Conservation (phyloP, 2,329 filamentous ascomycete species). For the Fusarium sterilihyphosum region DNA sequence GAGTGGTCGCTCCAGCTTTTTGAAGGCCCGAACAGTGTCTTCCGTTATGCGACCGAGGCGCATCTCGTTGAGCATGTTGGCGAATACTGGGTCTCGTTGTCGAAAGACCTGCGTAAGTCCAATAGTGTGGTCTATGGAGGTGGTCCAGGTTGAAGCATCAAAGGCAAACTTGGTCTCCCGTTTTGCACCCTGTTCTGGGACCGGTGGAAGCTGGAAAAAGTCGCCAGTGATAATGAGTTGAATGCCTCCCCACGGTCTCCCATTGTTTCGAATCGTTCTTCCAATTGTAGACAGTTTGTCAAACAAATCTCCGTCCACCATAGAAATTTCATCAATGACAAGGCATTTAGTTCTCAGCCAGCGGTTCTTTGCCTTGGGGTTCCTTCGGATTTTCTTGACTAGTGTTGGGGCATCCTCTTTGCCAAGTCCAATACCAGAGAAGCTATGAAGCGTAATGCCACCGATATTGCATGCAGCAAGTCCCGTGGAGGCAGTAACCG, state of each 20-base stretch:
- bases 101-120: constrained; percentile 95
- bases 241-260: constrained; percentile 92
- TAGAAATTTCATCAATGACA: constrained; percentile 94
- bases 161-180: constrained; percentile 87
- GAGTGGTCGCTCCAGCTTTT: constrained; percentile 74
- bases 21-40: constrained; percentile 82
- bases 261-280: constrained; percentile 86
- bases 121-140: constrained; percentile 94
- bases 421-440: constrained; percentile 89
- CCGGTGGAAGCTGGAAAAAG: constrained; percentile 96
- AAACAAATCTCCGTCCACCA: constrained; percentile 97
- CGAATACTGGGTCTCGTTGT: constrained; percentile 89
- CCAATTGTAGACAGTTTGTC: constrained; percentile 95
- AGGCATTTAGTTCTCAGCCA: constrained; percentile 91
- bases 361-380: constrained; percentile 85
- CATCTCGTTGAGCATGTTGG: constrained; percentile 98
- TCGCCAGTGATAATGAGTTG: constrained; percentile 96
- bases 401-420: constrained; percentile 85
- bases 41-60: constrained; percentile 83
- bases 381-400: constrained; percentile 89
- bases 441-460: constrained; percentile 94
- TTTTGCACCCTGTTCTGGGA: constrained; percentile 77
- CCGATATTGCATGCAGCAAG: constrained; percentile 97
- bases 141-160: constrained; percentile 90
- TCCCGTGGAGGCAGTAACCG: constrained; percentile 94